Percentiles rank a stretch among this genome's conserved stretches.
Conservation (phyloP, 2,329 filamentous ascomycete genomes). For the Colletotrichum sp. region DNA sequence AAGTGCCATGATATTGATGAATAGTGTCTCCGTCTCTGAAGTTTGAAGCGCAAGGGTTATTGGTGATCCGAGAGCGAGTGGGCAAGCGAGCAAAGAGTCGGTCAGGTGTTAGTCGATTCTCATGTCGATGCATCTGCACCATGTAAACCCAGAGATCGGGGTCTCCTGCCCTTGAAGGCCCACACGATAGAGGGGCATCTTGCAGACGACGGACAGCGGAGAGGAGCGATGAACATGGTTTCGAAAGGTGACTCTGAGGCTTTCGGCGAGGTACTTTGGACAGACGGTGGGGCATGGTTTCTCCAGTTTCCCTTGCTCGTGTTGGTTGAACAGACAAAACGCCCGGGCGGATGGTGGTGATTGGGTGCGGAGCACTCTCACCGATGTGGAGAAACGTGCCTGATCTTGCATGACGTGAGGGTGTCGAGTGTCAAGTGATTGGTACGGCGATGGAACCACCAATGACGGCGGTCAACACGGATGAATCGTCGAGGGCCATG, state of each 20-base stretch:
- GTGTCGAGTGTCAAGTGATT: neutral
- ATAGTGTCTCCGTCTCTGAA: neutral
- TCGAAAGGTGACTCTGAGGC: neutral
- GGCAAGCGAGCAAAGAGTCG: neutral
- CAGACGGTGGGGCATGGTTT: neutral
- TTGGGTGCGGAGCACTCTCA: constrained; percentile 1
- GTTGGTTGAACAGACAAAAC: neutral
- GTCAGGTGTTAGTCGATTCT: neutral
- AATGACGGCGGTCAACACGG: neutral
- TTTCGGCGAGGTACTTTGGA: neutral
- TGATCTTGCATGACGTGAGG: constrained; percentile 14
- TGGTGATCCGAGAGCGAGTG: neutral
- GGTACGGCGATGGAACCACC: neutral
- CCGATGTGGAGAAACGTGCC: constrained; percentile 18
- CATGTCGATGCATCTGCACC: neutral
- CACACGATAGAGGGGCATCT: neutral
- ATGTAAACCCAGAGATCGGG: constrained; percentile 10
- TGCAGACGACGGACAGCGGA: neutral
- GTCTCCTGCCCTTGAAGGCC: neutral
- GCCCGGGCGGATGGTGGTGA: neutral
- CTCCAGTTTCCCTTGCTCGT: neutral
- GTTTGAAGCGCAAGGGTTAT: neutral
- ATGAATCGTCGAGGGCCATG: neutral
- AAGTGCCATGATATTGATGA: neutral
- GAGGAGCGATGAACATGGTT: neutral